A percentile compares a stretch with the other conserved stretches of the same genome.
Conservation (phyloP, 305 asterid genomes). For the Caryopteris hybrid region DNA sequence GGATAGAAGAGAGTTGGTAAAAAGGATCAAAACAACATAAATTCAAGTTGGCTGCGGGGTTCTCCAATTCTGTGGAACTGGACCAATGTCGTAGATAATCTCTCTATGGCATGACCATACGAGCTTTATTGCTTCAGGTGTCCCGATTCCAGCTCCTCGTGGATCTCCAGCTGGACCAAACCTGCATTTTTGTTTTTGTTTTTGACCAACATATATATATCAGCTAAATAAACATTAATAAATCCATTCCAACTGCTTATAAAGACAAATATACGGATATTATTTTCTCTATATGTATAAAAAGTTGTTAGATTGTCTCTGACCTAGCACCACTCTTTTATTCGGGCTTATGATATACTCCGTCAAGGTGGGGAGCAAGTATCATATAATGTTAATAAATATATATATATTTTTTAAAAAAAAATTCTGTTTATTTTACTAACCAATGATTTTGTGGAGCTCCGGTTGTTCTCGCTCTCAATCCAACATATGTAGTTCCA, state of each 20-base stretch:
- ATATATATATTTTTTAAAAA: not conserved
- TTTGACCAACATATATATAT: not conserved
- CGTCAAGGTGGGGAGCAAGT: too few species aligned
- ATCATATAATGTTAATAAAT: not conserved
- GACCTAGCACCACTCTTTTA: too few species aligned
- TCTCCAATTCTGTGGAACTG: slow-evolving; percentile 56
- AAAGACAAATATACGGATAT: too few species aligned
- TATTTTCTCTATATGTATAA: too few species aligned
- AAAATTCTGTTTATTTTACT: not conserved
- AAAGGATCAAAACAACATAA: too few species aligned
- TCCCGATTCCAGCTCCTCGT: slow-evolving; percentile 82
- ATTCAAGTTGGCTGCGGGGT: slow-evolving; percentile 33
- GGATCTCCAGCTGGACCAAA: slow-evolving; percentile 93
- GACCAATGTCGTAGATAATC: slow-evolving; percentile 64
- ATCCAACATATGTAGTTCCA: slow-evolving; percentile 90
- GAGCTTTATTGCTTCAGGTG: slow-evolving; percentile 77
- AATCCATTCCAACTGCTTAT: not conserved
- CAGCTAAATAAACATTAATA: too few species aligned
- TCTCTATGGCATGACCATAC: slow-evolving; percentile 90
- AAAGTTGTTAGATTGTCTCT: too few species aligned
- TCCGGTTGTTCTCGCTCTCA: slow-evolving; percentile 92
- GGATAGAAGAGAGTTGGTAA: too few species aligned
- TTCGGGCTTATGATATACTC: too few species aligned
- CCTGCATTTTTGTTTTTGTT: slow-evolving; percentile 43
- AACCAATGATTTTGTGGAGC: slow-evolving; percentile 98